phyloP scores from a whole-genome alignment of 768 basidiomycete genomes.

The Mycena floridula region DNA sequence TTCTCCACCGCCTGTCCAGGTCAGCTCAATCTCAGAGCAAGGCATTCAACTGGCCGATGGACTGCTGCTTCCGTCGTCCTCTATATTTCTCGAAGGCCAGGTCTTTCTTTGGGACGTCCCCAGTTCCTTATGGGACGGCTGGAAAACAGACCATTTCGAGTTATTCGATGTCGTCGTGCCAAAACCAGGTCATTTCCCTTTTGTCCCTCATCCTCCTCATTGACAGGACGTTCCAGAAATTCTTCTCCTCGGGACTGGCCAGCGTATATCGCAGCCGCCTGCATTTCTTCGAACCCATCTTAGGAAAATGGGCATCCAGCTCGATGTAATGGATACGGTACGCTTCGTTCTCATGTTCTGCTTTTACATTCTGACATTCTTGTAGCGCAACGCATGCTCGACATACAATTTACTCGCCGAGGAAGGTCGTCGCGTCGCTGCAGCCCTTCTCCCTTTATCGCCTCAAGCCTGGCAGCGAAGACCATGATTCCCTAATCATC shows the following conservation, averaged over 20 bases:
- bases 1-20: conserved; percentile 63
- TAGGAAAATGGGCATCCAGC: conserved; percentile 72
- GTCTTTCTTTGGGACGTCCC: conserved; percentile 91
- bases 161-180: conserved; percentile 80
- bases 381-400: conserved; percentile 84
- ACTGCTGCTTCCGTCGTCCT: conserved; percentile 67
- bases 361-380: not conserved
- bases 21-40: conserved; percentile 52
- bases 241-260: conserved; percentile 83
- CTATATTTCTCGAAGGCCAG: conserved; percentile 80
- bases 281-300: conserved; percentile 59
- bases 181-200: conserved; percentile 68
- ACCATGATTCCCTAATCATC: conserved; percentile 8
- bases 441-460: conserved; percentile 73
- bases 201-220: not conserved
- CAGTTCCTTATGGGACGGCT: conserved; percentile 52
- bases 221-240: conserved; percentile 58
- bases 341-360: not conserved
- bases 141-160: conserved; percentile 69
- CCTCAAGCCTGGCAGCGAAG: conserved; percentile 39
- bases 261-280: conserved; percentile 63
- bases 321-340: conserved; percentile 86
- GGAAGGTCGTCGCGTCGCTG: conserved; percentile 90
- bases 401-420: conserved; percentile 93
- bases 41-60: conserved; percentile 78